phyloP scores from a whole-genome alignment of 2,329 filamentous ascomycete species.

The Pezicula neosporulosa region DNA sequence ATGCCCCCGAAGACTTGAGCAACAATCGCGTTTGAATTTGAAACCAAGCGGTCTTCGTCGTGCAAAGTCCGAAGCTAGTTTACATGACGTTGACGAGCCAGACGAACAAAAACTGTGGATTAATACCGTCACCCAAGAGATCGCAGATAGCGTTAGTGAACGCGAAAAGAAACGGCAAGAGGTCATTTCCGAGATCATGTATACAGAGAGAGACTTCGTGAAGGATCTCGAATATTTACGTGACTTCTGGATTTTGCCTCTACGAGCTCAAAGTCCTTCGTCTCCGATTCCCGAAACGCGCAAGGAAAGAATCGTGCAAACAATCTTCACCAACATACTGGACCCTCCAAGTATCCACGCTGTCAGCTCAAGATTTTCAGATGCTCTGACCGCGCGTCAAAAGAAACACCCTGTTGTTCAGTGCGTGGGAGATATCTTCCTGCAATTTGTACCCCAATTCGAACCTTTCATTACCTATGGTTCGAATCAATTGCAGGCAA shows the following conservation, averaged over 20 bases:
- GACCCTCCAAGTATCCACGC: slow-evolving; percentile 78
- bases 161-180: slow-evolving; percentile 97
- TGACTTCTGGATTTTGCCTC: slow-evolving; percentile 96
- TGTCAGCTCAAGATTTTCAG: slow-evolving; percentile 85
- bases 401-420: slow-evolving; percentile 86
- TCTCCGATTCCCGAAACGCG: slow-evolving; percentile 88
- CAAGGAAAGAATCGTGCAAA: slow-evolving; percentile 86
- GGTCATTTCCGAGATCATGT: slow-evolving; percentile 97
- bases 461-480: slow-evolving; percentile 96
- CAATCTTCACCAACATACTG: slow-evolving; percentile 93
- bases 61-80: slow-evolving; percentile 64
- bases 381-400: slow-evolving; percentile 84
- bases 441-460: slow-evolving; percentile 88
- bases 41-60: slow-evolving; percentile 78
- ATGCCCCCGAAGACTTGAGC: slow-evolving; percentile 87
- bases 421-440: slow-evolving; percentile 89
- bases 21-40: slow-evolving; percentile 90
- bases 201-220: slow-evolving; percentile 97
- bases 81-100: slow-evolving; percentile 84
- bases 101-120: slow-evolving; percentile 99
- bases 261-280: slow-evolving; percentile 66
- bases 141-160: slow-evolving; percentile 86
- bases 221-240: slow-evolving; percentile 97
- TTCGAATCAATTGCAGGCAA: slow-evolving; percentile 91
- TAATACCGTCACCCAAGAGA: slow-evolving; percentile 93